Evolutionary conservation across 768 basidiomycete species (phyloP).

Genomic region (Collybia sp.): DNA sequence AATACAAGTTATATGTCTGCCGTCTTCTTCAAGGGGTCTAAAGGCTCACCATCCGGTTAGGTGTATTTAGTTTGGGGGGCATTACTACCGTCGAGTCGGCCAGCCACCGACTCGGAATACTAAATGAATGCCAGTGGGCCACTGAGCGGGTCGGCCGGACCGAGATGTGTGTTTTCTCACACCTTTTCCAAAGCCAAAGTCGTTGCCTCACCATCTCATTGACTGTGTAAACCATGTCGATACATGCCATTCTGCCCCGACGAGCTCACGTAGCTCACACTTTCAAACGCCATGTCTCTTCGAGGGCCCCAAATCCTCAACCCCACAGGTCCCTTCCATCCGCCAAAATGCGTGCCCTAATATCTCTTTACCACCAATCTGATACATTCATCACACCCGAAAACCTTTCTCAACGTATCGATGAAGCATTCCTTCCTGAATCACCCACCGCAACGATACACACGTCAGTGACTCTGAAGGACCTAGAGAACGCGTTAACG

Average conservation of each 20-base stretch:
- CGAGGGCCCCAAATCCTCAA: conserved; percentile 14
- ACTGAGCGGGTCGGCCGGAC: too few species aligned
- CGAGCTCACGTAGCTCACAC: conserved; percentile 2
- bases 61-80: conserved; percentile 12
- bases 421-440: conserved; percentile 48
- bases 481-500: conserved; percentile 13
- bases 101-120: too few species aligned
- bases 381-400: conserved; percentile 67
- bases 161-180: too few species aligned
- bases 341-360: conserved; percentile 64
- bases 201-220: not conserved
- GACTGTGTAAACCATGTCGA: conserved; percentile 8
- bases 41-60: conserved; percentile 12
- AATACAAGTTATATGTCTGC: not conserved
- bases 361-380: conserved; percentile 75
- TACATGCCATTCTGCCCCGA: conserved; percentile 9
- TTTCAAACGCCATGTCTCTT: conserved; percentile 14
- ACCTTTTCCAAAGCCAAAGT: not conserved
- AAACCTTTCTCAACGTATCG: conserved; percentile 60
- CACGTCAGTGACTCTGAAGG: conserved; percentile 8
- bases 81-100: not conserved
- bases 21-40: not conserved
- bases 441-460: not conserved
- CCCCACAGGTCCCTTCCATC: conserved; percentile 39
- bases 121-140: too few species aligned